Evolutionary conservation across 306 rosid species (phyloP), one percentile per base, ranked within the genome.

Genomic region (Hylodesmum podocarpum): DNA sequence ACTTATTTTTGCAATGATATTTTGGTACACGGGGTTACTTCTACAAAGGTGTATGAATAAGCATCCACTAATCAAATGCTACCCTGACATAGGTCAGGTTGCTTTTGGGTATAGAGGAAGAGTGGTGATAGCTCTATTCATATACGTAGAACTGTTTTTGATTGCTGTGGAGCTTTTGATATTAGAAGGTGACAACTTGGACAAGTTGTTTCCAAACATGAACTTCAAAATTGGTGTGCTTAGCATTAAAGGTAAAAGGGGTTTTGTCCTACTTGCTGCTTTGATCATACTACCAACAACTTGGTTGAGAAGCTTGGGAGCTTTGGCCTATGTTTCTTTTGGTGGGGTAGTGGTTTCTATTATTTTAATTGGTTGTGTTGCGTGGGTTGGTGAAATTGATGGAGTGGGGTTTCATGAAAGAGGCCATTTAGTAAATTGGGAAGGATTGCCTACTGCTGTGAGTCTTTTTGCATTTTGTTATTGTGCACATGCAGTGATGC

Each of bases 1-100:
- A 0, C 50, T 88, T 31, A 9, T 83, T 1, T 78, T 92, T 14
- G 90, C 91, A 7, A 66, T 68, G 9, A 58, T 87, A 7, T 84
- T 89, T 43, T 90, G 88, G 84, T 92, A 88, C 76, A 92, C 93
- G 2, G 97, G 86, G 2, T 27, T 85, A 53, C 93, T 92, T 77
- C 77, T 88, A 4, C 70, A 75, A 41, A 77, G 88, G 16, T 92
- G 97, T 46, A 92, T 92, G 92, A 66, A 64, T 1, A 11, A 51
- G 58, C 66, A 78, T 49, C 88, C 87, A 4, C 28, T 0, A 1
- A 79, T 88, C 22, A 90, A 66, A 58, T 76, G 83, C 14, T 92
- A 92, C 53, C 81, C 85, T 27, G 93, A 89, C 14, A 88, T 91
- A 43, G 97, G 90, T 1, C 79, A 69, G 9, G 66, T 57, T 3